Conservation (phyloP, 2,329 filamentous ascomycete genomes). For the Scedosporium apiospermum region DNA sequence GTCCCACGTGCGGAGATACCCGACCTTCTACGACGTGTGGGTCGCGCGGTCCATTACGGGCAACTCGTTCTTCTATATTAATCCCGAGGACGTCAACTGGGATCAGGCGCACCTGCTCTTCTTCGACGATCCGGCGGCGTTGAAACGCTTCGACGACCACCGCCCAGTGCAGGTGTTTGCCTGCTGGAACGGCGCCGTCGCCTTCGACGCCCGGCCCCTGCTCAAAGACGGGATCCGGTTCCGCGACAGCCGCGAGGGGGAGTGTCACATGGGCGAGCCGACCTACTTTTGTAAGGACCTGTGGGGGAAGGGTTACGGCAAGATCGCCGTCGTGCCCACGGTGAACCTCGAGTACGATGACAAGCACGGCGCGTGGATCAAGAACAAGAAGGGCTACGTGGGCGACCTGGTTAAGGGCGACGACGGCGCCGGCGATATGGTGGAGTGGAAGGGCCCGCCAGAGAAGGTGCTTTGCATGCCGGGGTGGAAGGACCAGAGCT, state of each 20-base stretch:
- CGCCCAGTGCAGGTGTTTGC: slow-evolving; percentile 49
- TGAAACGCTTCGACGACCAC: slow-evolving; percentile 20
- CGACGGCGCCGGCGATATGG: slow-evolving; percentile 18
- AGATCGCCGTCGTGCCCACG: slow-evolving; percentile 45
- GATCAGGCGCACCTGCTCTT: slow-evolving; percentile 40
- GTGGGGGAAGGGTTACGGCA: slow-evolving; percentile 38
- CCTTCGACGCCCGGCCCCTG: slow-evolving; percentile 37
- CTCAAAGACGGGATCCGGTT: slow-evolving; percentile 34
- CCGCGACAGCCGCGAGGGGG: slow-evolving; percentile 24
- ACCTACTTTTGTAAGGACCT: slow-evolving; percentile 47
- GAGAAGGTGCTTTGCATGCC: slow-evolving; percentile 38
- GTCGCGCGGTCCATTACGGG: slow-evolving; percentile 41
- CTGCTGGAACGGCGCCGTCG: slow-evolving; percentile 50
- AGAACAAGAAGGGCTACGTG: slow-evolving; percentile 39
- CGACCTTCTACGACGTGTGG: slow-evolving; percentile 50
- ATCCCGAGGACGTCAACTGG: slow-evolving; percentile 36
- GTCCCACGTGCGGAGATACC: slow-evolving; percentile 31
- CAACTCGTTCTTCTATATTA: slow-evolving; percentile 44
- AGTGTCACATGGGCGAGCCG: slow-evolving; percentile 46
- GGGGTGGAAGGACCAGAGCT: slow-evolving; percentile 28
- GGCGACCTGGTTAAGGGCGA: slow-evolving; percentile 19
- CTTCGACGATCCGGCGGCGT: slow-evolving; percentile 33
- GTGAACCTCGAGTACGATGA: slow-evolving; percentile 47
- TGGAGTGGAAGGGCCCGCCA: slow-evolving; percentile 39
- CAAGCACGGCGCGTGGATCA: slow-evolving; percentile 32